phyloP scores from a whole-genome alignment of 2,329 filamentous ascomycete genomes.

The Aureobasidium sp. region DNA sequence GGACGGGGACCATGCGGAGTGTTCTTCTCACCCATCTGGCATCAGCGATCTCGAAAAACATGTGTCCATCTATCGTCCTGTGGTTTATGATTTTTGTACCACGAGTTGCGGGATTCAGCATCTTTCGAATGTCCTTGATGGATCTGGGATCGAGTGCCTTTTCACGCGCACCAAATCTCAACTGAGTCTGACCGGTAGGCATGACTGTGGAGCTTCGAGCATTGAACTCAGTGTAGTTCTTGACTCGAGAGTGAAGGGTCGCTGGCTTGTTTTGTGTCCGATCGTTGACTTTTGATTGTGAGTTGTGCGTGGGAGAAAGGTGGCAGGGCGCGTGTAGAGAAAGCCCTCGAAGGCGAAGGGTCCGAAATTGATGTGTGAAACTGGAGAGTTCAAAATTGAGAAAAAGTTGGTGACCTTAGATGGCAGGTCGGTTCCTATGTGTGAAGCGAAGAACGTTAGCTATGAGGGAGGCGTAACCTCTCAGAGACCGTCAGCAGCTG shows the following conservation, averaged over 20 bases:
- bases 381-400: not conserved
- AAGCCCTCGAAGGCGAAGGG: not conserved
- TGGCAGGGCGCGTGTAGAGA: not conserved
- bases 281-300: not conserved
- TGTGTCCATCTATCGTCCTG: not conserved
- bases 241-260: not conserved
- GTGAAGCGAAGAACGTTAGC: not conserved
- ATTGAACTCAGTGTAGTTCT: not conserved
- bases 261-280: not conserved
- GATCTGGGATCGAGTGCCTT: not conserved
- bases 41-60: not conserved
- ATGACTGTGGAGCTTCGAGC: not conserved
- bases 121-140: not conserved
- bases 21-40: too few relatives aligned
- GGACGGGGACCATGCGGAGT: not conserved
- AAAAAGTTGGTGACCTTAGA: not conserved
- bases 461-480: not conserved
- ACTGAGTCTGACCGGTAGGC: not conserved
- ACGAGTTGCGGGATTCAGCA: not conserved
- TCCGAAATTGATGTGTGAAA: not conserved
- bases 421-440: not conserved
- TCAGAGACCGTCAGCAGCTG: too few relatives aligned
- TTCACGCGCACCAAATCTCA: not conserved
- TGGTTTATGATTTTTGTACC: not conserved
- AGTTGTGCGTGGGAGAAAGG: not conserved